Conservation (phyloP, 129 eudicot species). For the Artemisia annua region DNA sequence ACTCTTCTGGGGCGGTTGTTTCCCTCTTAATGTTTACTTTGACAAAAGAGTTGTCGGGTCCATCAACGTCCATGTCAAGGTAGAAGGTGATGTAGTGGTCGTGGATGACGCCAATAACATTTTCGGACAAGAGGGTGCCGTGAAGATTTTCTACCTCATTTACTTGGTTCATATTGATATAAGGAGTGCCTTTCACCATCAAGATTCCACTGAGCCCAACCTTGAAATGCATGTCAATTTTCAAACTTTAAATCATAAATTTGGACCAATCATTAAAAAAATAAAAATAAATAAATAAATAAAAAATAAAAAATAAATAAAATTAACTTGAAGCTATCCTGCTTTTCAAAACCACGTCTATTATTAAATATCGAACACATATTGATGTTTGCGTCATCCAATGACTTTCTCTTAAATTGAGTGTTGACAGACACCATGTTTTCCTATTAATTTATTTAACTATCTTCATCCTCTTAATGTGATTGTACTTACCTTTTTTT, state of each 20-base stretch:
- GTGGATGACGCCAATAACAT: slow-evolving; percentile 93
- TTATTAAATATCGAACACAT: not conserved
- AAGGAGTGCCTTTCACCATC: slow-evolving; percentile 96
- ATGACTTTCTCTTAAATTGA: not conserved
- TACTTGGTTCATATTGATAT: slow-evolving; percentile 77
- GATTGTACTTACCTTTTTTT: too few relatives aligned
- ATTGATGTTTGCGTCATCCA: not conserved
- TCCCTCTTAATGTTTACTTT: slow-evolving; percentile 76
- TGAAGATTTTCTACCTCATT: slow-evolving; percentile 55
- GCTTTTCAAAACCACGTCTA: not conserved
- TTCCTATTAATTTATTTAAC: not conserved
- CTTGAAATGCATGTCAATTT: slow-evolving; percentile 34
- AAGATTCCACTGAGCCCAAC: slow-evolving; percentile 97
- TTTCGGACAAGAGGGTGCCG: slow-evolving; percentile 94
- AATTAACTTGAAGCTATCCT: not conserved
- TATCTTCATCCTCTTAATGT: too few relatives aligned
- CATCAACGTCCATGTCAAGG: slow-evolving; percentile 96
- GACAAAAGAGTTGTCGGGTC: slow-evolving; percentile 81
- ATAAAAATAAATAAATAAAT: too few relatives aligned
- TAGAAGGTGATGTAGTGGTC: slow-evolving; percentile 90
- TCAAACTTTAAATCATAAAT: slow-evolving; percentile 17
- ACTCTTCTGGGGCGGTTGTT: slow-evolving; percentile 55
- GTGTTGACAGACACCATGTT: not conserved
- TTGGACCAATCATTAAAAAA: slow-evolving; percentile 20
- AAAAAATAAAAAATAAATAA: too few relatives aligned